A percentile compares a stretch with the other conserved stretches of the same genome.
These are phyloP conservation scores for Lentinula raphanica DNA, from an alignment of 768 basidiomycete genomes.

Conservation along the genomic window DNA sequence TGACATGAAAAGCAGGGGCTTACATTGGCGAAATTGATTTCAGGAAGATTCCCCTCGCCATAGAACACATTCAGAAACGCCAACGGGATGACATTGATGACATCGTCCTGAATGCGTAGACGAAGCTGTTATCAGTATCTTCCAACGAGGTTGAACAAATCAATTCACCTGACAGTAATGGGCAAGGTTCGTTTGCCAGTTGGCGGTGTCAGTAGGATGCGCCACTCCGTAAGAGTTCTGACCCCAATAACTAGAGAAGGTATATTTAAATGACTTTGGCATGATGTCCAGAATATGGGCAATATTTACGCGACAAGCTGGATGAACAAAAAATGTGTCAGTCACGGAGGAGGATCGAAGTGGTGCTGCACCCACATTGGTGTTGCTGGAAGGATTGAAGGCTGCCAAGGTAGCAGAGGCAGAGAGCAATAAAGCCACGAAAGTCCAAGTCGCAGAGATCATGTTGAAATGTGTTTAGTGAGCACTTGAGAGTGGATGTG, in stretches of 20 bases:
- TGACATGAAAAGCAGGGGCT: constrained; percentile 10
- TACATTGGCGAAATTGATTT: constrained; percentile 58
- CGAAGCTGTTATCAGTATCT: background rate
- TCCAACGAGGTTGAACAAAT: background rate
- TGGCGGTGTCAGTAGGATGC: constrained; percentile 30
- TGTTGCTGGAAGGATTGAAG: constrained; percentile 2
- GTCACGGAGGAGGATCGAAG: background rate
- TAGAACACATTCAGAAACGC: constrained; percentile 61
- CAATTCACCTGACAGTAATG: constrained; percentile 45
- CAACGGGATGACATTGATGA: constrained; percentile 54
- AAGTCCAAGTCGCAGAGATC: background rate
- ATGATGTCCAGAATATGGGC: background rate
- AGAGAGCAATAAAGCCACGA: background rate
- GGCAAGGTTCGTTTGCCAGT: constrained; percentile 47
- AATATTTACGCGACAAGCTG: constrained; percentile 5
- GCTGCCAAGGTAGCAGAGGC: background rate
- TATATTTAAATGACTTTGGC: no score
- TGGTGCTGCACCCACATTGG: constrained; percentile 10
- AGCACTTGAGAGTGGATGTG: background rate
- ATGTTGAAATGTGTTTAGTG: background rate
- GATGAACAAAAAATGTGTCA: background rate
- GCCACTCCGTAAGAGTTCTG: constrained; percentile 59
- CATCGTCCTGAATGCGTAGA: constrained; percentile 39
- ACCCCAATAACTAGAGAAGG: constrained; percentile 41
- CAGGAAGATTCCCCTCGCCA: constrained; percentile 50